These are phyloP conservation scores for Suillus occidentalis DNA, from an alignment of 768 basidiomycete species.

Conservation along the genomic window DNA sequence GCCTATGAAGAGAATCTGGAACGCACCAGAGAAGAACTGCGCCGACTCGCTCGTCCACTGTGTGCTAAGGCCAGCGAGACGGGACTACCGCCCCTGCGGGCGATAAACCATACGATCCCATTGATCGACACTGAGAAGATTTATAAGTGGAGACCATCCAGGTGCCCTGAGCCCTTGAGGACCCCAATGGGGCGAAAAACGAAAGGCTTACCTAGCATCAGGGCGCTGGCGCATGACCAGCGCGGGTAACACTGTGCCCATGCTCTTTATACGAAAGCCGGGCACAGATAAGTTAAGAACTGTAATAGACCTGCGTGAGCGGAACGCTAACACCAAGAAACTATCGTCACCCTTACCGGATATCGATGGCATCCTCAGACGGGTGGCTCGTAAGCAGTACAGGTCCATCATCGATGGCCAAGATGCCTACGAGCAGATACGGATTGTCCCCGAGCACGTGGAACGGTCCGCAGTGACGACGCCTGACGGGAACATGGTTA, in stretches of 20 bases:
- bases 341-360: conserved; percentile 43
- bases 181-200: background rate
- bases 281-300: conserved; percentile 35
- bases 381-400: conserved; percentile 32
- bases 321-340: conserved; percentile 42
- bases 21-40: background rate
- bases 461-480: conserved; percentile 27
- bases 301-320: conserved; percentile 33
- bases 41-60: background rate
- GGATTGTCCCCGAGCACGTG: conserved; percentile 30
- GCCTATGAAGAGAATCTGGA: background rate
- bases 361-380: conserved; percentile 37
- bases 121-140: conserved; percentile 31
- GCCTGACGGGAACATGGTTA: conserved; percentile 27
- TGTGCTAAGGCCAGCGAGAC: background rate
- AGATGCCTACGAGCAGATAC: conserved; percentile 45
- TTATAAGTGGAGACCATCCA: background rate
- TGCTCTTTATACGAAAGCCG: conserved; percentile 9
- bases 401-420: conserved; percentile 42
- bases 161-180: background rate
- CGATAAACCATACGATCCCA: conserved; percentile 42
- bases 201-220: conserved; percentile 23
- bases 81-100: conserved; percentile 36
- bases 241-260: conserved; percentile 17
- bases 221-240: conserved; percentile 37